Percentiles rank a stretch among this genome's conserved stretches.
Evolutionary conservation across 176 grass and related monocot genomes (phyloP).

Genomic region (Lolium multiflorum): DNA sequence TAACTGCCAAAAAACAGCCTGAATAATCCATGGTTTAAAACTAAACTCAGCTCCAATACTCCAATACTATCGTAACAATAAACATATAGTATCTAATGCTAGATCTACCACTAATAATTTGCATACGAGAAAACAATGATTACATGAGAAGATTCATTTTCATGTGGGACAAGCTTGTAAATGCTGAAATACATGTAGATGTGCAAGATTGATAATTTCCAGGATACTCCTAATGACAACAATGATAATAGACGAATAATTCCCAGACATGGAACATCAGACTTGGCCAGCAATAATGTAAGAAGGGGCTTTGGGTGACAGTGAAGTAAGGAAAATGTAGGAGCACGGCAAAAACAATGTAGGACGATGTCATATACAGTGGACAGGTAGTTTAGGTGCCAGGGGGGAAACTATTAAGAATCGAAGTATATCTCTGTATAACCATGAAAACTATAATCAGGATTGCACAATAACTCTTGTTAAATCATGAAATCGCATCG

Average conservation of each 20-base stretch:
- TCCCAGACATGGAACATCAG: not conserved
- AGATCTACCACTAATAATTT: constrained; percentile 6
- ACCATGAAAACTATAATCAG: not conserved
- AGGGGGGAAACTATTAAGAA: not conserved
- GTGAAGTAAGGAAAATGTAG: not conserved
- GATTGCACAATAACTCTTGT: not conserved
- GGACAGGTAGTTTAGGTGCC: not conserved
- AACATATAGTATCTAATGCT: not conserved
- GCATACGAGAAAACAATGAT: not conserved
- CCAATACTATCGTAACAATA: not conserved
- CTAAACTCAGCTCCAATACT: not conserved
- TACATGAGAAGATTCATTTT: not conserved
- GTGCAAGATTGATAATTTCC: constrained; percentile 5
- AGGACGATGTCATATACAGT: not conserved
- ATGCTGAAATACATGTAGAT: not conserved
- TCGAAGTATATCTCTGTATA: not conserved
- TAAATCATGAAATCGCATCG: not conserved
- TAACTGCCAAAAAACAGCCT: constrained; percentile 6
- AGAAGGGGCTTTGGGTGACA: not conserved
- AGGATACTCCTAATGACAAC: not conserved
- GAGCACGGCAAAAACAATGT: no score
- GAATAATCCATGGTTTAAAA: constrained; percentile 14
- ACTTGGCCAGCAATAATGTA: not conserved
- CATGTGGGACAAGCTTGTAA: not conserved
- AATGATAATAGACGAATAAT: constrained; percentile 5